Base-by-base conservation (phyloP, 2,329 filamentous ascomycete species). In the Pleochaeta shiraiana region DNA sequence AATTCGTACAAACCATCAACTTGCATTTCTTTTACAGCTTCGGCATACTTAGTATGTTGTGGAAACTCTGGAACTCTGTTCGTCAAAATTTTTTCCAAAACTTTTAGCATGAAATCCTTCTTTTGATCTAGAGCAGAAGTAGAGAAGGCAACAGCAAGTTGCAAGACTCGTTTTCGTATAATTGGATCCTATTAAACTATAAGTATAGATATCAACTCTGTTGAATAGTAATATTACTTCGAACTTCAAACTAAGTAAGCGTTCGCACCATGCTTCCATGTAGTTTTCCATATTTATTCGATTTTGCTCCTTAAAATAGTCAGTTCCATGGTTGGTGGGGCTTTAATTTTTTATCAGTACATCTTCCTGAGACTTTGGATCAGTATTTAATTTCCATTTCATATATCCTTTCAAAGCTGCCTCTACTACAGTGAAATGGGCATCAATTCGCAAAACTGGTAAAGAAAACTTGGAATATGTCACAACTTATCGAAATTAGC, bases 1-100 rank as follows among this genome's bases (percentile, higher is more conserved):
- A 97, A 79, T 74, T 98, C 92, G 65, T 90, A 81, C 74, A 90
- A 90, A 70, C 89, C 88, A 71, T 95, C 83, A 3, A 82, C 83
- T 72, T 96, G 90, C 19, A 98, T 79, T 65, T 95, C 89, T 71
- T 91, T 93, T 39, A 96, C 87, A 0, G 91, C 86, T 68, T 97
- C 93, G 16, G 88, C 90, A 73, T 91, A 95, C 2, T 83, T 77
- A 47, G 81, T 79, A 70, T 87, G 82, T 55, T 86, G 82, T 1
- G 86, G 84, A 64, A 88, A 81, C 53, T 88, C 83, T 3, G 81
- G 78, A n/a, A 89, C 83, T 75, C 87, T 86, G 37, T 88, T 90
- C 71, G 92, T 84, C 43, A 98, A 79, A 67, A 96, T 90, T 73
- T 96, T 88, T 72, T 96, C 90, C 3, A 97, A 80, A 26, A 95